Evolutionary conservation across 345 rosid genomes (phyloP).

Genomic region (Eutrema yunnanense): DNA sequence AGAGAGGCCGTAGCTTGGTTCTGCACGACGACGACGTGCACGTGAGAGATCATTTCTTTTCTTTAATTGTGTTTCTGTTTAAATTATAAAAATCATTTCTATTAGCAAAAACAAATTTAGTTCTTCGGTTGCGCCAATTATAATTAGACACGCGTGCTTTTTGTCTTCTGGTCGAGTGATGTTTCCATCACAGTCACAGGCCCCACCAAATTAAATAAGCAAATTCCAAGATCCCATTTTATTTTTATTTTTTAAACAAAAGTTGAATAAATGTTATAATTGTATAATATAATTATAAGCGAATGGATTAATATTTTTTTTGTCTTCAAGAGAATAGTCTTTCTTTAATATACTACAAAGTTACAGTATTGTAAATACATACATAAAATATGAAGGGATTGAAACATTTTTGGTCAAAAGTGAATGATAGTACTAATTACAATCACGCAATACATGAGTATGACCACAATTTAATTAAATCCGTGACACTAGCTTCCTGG

Average conservation of each 20-base stretch:
- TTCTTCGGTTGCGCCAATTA: neutral
- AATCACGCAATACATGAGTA: neutral
- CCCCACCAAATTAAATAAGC: neutral
- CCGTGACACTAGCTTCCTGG: neutral
- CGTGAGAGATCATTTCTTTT: conserved; percentile 13
- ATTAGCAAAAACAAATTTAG: neutral
- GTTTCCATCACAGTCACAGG: neutral
- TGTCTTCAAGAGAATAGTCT: neutral
- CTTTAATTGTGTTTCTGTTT: neutral
- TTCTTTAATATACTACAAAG: neutral
- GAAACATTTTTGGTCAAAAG: neutral
- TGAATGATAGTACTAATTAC: neutral
- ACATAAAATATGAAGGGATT: no score
- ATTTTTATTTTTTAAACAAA: no score
- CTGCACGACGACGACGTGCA: conserved; percentile 13
- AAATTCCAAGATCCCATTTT: neutral
- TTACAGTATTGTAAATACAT: neutral
- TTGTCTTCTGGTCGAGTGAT: neutral
- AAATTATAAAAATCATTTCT: neutral
- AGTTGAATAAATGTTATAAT: neutral
- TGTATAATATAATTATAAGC: neutral
- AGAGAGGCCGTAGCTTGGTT: conserved; percentile 9
- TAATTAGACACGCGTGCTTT: neutral
- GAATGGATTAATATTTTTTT: neutral
- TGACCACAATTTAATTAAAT: neutral